A percentile compares a stretch with the other conserved stretches of the same genome.
Conservation (phyloP, 257 asterid species). For the Eucommia ulmoides region DNA sequence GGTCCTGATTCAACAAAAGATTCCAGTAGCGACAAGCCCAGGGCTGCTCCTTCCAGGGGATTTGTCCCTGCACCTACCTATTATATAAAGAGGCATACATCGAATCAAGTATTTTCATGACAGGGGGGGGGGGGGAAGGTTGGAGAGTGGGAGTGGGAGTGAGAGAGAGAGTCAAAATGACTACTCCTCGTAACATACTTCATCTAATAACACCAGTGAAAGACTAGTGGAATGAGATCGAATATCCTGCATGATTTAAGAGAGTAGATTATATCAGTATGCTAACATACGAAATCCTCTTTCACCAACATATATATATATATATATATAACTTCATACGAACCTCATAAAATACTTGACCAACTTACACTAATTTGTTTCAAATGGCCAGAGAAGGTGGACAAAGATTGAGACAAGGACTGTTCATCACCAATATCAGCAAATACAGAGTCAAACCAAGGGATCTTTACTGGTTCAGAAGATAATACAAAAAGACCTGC, state of each 20-base stretch:
- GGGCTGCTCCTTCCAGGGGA: slow-evolving; percentile 97
- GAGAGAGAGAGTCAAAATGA: not conserved
- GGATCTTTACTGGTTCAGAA: slow-evolving; percentile 83
- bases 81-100: slow-evolving; percentile 6
- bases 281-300: too few species aligned
- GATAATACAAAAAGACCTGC: slow-evolving; percentile 87
- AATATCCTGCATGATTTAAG: slow-evolving; percentile 60
- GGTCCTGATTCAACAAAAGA: slow-evolving; percentile 77
- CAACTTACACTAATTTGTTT: slow-evolving; percentile 91
- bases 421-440: slow-evolving; percentile 99
- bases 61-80: slow-evolving; percentile 99
- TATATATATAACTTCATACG: too few species aligned
- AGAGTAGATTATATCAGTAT: too few species aligned
- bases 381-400: slow-evolving; percentile 97
- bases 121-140: not conserved
- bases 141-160: not conserved
- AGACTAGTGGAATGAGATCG: slow-evolving; percentile 54
- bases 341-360: too few species aligned
- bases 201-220: slow-evolving; percentile 87
- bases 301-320: too few species aligned
- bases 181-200: slow-evolving; percentile 32
- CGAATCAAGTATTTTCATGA: not conserved
- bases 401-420: slow-evolving; percentile 85
- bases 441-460: slow-evolving; percentile 94
- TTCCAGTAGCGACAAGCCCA: slow-evolving; percentile 92